Evolutionary conservation across 352 stramenopile genomes (phyloP).

Genomic region (Albugo candida): DNA sequence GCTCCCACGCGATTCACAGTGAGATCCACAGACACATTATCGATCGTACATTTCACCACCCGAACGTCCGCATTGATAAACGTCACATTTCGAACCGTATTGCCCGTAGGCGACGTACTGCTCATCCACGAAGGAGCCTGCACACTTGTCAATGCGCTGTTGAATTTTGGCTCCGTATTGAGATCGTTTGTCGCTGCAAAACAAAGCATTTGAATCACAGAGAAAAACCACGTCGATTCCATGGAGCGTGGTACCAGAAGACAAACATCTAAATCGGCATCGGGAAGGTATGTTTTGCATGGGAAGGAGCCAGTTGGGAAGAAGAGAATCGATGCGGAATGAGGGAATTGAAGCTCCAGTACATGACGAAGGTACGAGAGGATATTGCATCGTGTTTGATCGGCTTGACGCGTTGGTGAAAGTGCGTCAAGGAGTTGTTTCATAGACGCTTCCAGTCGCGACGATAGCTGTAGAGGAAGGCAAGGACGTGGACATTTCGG

Average conservation of each 20-base stretch:
- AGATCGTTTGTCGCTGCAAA: conserved; percentile 13
- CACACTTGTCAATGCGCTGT: background rate
- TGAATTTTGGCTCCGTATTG: background rate
- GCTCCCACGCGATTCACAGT: conserved; percentile 72
- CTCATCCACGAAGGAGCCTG: background rate
- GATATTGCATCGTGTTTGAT: conserved; percentile 38
- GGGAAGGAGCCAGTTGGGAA: conserved; percentile 71
- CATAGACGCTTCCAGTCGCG: background rate
- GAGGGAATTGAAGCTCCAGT: conserved; percentile 29
- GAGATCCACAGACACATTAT: conserved; percentile 80
- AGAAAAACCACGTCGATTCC: conserved; percentile 72
- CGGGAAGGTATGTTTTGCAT: conserved; percentile 81
- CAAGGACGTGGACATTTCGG: background rate
- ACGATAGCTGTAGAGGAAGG: background rate
- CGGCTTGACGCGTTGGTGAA: conserved; percentile 33
- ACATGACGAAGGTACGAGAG: conserved; percentile 44
- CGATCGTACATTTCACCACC: conserved; percentile 80
- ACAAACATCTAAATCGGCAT: conserved; percentile 71
- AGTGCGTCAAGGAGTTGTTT: conserved; percentile 44
- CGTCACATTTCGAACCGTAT: conserved; percentile 75
- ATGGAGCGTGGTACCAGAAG: conserved; percentile 58
- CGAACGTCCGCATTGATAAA: conserved; percentile 80
- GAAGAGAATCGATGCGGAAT: conserved; percentile 23
- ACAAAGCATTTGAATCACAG: conserved; percentile 67
- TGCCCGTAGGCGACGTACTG: background rate